A percentile compares a stretch with the other conserved stretches of the same genome.
phyloP scores from a whole-genome alignment of 176 grass and related monocot genomes.

The Elaeis guineensis region DNA sequence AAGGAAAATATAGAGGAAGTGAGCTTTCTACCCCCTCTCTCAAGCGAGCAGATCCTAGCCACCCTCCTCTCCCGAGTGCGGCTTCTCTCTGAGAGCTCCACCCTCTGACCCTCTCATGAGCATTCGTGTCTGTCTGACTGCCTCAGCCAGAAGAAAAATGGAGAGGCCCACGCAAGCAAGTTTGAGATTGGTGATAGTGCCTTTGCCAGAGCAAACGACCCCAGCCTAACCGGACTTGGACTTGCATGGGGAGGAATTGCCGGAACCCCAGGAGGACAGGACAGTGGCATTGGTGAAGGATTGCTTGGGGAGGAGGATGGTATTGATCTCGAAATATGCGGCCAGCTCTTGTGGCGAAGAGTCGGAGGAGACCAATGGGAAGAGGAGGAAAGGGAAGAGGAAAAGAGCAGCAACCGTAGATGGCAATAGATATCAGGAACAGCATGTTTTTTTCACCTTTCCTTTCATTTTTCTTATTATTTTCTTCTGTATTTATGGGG shows the following conservation, averaged over 20 bases:
- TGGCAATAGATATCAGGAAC: slow-evolving; percentile 18
- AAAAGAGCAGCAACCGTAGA: slow-evolving; percentile 19
- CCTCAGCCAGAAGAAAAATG: no score
- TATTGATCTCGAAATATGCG: slow-evolving; percentile 21
- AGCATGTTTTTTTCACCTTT: slow-evolving; percentile 24
- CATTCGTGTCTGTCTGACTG: no score
- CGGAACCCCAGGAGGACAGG: slow-evolving; percentile 47
- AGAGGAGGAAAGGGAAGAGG: slow-evolving; percentile 12
- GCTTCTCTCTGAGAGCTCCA: no score
- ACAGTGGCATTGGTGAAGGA: slow-evolving; percentile 60
- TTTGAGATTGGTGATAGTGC: slow-evolving; percentile 39
- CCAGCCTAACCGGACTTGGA: slow-evolving; percentile 41
- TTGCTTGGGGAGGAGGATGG: slow-evolving; percentile 54
- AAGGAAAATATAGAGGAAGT: no score
- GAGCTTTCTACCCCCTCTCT: no score
- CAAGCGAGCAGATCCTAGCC: no score
- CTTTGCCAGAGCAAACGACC: slow-evolving; percentile 39
- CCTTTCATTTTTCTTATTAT: slow-evolving; percentile 14
- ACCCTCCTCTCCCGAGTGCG: no score
- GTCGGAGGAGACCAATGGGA: neutral
- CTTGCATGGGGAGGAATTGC: slow-evolving; percentile 19
- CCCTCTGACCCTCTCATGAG: no score
- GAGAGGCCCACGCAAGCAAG: slow-evolving; percentile 39
- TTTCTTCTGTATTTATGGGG: slow-evolving; percentile 10
- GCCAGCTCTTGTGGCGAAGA: neutral